A percentile compares a stretch with the other conserved stretches of the same genome.
Conservation (phyloP, 2,329 filamentous ascomycete genomes). For the Periglandula ipomoeae region DNA sequence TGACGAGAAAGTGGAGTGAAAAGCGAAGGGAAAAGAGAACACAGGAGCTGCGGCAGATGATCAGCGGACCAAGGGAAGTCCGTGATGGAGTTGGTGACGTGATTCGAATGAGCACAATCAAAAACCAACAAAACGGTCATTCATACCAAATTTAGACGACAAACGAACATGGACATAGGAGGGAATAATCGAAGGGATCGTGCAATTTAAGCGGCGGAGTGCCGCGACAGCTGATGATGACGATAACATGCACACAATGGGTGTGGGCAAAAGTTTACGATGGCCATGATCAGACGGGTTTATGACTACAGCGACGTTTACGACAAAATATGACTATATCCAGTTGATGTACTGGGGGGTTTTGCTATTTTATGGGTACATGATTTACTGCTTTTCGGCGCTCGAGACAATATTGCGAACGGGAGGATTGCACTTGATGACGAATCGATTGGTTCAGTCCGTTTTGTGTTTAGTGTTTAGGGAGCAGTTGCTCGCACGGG, state of each 20-base stretch:
- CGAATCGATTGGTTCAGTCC: background rate
- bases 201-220: too few species aligned
- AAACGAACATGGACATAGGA: too few species aligned
- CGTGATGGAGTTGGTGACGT: slow-evolving; percentile 50
- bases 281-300: slow-evolving; percentile 7
- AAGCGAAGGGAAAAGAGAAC: slow-evolving; percentile 48
- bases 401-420: background rate
- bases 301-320: slow-evolving; percentile 7
- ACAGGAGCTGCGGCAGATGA: slow-evolving; percentile 49
- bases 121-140: background rate
- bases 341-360: background rate
- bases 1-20: slow-evolving; percentile 49
- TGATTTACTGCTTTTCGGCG: background rate
- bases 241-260: background rate
- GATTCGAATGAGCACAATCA: slow-evolving; percentile 31
- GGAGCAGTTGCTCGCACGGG: background rate
- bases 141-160: background rate
- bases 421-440: background rate
- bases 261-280: slow-evolving; percentile 6
- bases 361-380: background rate
- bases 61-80: slow-evolving; percentile 49
- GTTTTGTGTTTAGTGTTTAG: slow-evolving; percentile 1
- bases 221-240: background rate
- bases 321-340: background rate
- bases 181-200: too few species aligned